These are phyloP conservation scores for Botrytis galanthina DNA, from an alignment of 2,329 filamentous ascomycete genomes.

Conservation along the genomic window DNA sequence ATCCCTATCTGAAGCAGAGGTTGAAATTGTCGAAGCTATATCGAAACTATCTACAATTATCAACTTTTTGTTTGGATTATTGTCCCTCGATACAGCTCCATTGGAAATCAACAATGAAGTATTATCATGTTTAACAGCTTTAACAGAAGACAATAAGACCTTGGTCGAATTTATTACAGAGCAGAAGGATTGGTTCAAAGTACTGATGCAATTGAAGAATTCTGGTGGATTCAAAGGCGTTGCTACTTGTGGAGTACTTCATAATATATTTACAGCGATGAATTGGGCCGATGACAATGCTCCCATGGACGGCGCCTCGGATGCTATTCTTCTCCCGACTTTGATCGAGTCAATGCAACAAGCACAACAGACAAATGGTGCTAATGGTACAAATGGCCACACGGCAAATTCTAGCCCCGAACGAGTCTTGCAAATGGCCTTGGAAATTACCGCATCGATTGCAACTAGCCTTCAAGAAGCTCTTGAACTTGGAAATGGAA, in stretches of 20 bases:
- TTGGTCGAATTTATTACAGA: conserved; percentile 54
- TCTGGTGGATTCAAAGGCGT: conserved; percentile 50
- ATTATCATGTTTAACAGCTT: conserved; percentile 54
- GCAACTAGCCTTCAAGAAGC: conserved; percentile 57
- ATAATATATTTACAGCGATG: conserved; percentile 58
- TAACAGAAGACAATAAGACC: conserved; percentile 58
- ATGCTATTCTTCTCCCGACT: conserved; percentile 50
- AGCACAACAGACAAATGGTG: conserved; percentile 16
- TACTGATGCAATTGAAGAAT: conserved; percentile 50
- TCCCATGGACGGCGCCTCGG: conserved; percentile 48
- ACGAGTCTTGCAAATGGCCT: conserved; percentile 44
- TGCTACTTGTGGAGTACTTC: conserved; percentile 58
- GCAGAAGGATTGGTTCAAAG: conserved; percentile 50
- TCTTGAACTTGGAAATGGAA: conserved; percentile 46
- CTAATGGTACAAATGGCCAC: conserved; percentile 23
- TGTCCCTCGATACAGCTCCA: conserved; percentile 43
- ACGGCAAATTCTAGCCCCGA: conserved; percentile 32
- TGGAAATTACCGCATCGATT: conserved; percentile 64
- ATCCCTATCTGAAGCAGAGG: conserved; percentile 56
- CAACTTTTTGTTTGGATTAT: conserved; percentile 54
- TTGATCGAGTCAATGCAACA: conserved; percentile 40
- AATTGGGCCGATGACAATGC: conserved; percentile 53
- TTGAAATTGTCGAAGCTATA: conserved; percentile 58
- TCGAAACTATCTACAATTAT: conserved; percentile 49
- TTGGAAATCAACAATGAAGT: conserved; percentile 45